A percentile compares a stretch with the other conserved stretches of the same genome.
Evolutionary conservation across 768 basidiomycete species (phyloP).

Genomic region (Tricholoma bakamatsutake): DNA sequence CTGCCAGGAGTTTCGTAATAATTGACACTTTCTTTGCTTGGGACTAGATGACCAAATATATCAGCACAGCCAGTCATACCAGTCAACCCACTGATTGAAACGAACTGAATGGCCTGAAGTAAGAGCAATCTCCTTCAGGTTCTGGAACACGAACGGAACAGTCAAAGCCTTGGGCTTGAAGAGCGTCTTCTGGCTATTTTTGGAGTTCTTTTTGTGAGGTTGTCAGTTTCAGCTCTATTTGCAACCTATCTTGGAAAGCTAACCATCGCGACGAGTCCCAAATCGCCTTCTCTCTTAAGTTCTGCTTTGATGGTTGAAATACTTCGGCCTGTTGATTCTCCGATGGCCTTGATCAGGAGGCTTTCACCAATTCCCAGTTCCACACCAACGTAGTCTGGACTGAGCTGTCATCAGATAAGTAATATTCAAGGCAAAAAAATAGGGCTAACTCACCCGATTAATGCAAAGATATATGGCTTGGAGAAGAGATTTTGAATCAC

Average conservation of each 20-base stretch:
- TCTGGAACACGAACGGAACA: conserved; percentile 84
- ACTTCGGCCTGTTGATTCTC: conserved; percentile 90
- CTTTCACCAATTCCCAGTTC: conserved; percentile 97
- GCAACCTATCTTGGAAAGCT: conserved; percentile 12
- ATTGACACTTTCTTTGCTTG: conserved; percentile 94
- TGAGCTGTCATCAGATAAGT: conserved; percentile 47
- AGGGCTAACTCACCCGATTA: conserved; percentile 62
- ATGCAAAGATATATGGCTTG: conserved; percentile 95
- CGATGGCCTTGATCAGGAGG: conserved; percentile 90
- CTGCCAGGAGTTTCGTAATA: conserved; percentile 89
- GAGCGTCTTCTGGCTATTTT: conserved; percentile 87
- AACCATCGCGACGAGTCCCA: conserved; percentile 96
- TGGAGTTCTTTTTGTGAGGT: conserved; percentile 62
- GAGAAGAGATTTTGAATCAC: conserved; percentile 69
- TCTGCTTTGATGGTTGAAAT: conserved; percentile 80
- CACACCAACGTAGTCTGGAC: conserved; percentile 92
- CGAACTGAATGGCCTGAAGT: conserved; percentile 75
- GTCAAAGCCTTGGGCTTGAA: conserved; percentile 94
- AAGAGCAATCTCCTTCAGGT: conserved; percentile 84
- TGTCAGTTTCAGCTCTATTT: not conserved
- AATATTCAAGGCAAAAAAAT: not conserved
- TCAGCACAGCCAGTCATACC: conserved; percentile 1
- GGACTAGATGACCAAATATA: conserved; percentile 47
- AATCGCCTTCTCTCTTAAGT: conserved; percentile 90
- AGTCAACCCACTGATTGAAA: not conserved